These are phyloP conservation scores for Vishniacozyma victoriae DNA, from an alignment of 768 basidiomycete genomes.

Conservation along the genomic window DNA sequence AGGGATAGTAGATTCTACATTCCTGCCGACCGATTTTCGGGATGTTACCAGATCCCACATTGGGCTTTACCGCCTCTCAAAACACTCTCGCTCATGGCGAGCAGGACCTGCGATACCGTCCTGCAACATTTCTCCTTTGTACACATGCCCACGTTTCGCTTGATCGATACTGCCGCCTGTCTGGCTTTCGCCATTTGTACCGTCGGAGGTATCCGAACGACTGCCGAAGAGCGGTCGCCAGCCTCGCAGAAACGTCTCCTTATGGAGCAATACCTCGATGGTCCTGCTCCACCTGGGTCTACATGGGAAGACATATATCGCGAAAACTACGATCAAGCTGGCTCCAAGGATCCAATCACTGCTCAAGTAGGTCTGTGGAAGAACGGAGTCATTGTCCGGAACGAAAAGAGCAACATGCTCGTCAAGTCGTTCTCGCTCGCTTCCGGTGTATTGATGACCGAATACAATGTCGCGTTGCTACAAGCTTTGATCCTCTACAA, in stretches of 20 bases:
- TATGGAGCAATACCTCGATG: slow-evolving; percentile 15
- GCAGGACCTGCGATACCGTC: slow-evolving; percentile 44
- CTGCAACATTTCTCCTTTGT: slow-evolving; percentile 48
- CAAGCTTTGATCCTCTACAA: slow-evolving; percentile 42
- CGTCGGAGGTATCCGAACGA: slow-evolving; percentile 34
- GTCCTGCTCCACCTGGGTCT: slow-evolving; percentile 19
- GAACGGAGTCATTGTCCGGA: slow-evolving; percentile 31
- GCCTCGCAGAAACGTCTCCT: background rate
- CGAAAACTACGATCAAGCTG: slow-evolving; percentile 12
- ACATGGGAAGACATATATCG: slow-evolving; percentile 28
- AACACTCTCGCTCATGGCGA: slow-evolving; percentile 45
- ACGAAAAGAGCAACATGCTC: slow-evolving; percentile 48
- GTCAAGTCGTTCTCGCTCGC: slow-evolving; percentile 46
- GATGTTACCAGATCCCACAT: slow-evolving; percentile 46
- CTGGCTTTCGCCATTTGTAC: slow-evolving; percentile 49
- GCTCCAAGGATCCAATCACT: slow-evolving; percentile 7
- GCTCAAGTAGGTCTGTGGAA: slow-evolving; percentile 29
- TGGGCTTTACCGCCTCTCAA: slow-evolving; percentile 45
- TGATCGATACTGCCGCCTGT: slow-evolving; percentile 43
- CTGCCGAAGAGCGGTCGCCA: background rate
- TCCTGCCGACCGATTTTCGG: slow-evolving; percentile 41
- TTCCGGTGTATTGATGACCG: slow-evolving; percentile 45
- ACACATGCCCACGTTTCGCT: slow-evolving; percentile 47
- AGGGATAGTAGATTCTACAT: slow-evolving; percentile 13
- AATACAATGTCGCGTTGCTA: slow-evolving; percentile 39